These are phyloP conservation scores for Camellia oleifera DNA, from an alignment of 179 eudicot species.

Conservation along the genomic window DNA sequence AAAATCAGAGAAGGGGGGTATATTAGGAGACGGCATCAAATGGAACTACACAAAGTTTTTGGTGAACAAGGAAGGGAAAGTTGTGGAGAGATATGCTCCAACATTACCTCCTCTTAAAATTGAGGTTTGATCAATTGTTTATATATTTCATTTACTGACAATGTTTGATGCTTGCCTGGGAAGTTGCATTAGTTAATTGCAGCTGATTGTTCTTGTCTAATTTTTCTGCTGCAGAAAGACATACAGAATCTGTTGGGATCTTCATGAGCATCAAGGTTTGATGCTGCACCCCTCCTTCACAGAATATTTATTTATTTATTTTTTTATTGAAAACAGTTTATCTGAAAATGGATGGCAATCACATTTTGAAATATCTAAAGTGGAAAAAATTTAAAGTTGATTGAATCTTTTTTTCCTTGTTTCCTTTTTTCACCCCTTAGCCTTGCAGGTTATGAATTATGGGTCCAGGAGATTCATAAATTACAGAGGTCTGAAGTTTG, in stretches of 20 bases:
- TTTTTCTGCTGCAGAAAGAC: constrained; percentile 39
- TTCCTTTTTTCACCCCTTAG: background rate
- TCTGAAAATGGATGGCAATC: background rate
- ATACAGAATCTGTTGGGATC: constrained; percentile 46
- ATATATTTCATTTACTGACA: background rate
- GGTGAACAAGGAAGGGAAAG: constrained; percentile 69
- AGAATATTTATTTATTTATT: background rate
- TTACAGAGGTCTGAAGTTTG: background rate
- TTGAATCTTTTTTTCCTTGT: background rate
- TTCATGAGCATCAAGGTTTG: constrained; percentile 27
- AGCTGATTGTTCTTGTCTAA: background rate
- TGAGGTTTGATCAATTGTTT: constrained; percentile 39
- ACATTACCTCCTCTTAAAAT: constrained; percentile 61
- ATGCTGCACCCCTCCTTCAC: background rate
- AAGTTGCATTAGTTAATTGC: background rate
- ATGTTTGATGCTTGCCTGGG: background rate
- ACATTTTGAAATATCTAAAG: too few relatives aligned
- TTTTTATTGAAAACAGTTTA: too few relatives aligned
- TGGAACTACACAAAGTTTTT: constrained; percentile 84
- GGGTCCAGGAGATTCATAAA: background rate
- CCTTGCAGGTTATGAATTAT: background rate
- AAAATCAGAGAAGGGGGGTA: constrained; percentile 58
- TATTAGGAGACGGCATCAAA: constrained; percentile 60
- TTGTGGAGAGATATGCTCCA: constrained; percentile 63
- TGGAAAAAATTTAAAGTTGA: background rate